phyloP scores from a whole-genome alignment of 495 filamentous ascomycete species.

The Rhizodiscina lignyota region DNA sequence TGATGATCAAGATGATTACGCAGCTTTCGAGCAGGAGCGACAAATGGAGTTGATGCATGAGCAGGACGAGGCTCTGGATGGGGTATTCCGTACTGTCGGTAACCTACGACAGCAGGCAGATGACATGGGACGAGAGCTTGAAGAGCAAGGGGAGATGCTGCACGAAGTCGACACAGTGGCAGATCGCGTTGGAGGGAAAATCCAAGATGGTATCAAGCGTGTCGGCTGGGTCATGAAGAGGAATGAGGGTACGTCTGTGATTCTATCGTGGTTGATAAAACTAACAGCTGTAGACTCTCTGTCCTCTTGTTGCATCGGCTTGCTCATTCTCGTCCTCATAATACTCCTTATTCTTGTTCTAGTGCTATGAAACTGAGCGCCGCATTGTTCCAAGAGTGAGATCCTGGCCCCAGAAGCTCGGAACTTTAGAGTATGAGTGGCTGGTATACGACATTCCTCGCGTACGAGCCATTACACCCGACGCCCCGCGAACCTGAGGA shows the following conservation, averaged over 20 bases:
- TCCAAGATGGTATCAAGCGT: conserved; percentile 73
- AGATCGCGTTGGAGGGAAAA: conserved; percentile 71
- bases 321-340: conserved; percentile 73
- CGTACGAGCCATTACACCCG: no score
- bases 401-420: no score
- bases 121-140: conserved; percentile 87
- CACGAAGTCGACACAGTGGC: conserved; percentile 65
- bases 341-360: conserved; percentile 62
- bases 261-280: background rate
- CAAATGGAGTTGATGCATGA: conserved; percentile 86
- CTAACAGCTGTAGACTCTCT: conserved; percentile 37
- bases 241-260: conserved; percentile 63
- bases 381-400: no score
- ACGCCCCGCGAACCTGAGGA: no score
- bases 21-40: conserved; percentile 81
- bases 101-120: conserved; percentile 79
- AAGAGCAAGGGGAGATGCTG: conserved; percentile 75
- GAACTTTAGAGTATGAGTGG: no score
- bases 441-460: no score
- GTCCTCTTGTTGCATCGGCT: conserved; percentile 82
- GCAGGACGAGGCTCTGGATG: conserved; percentile 84
- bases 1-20: conserved; percentile 46
- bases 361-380: conserved; percentile 41
- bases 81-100: conserved; percentile 82
- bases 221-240: conserved; percentile 68